Evolutionary conservation across 768 basidiomycete genomes (phyloP).

Genomic region (Naganishia onofrii): DNA sequence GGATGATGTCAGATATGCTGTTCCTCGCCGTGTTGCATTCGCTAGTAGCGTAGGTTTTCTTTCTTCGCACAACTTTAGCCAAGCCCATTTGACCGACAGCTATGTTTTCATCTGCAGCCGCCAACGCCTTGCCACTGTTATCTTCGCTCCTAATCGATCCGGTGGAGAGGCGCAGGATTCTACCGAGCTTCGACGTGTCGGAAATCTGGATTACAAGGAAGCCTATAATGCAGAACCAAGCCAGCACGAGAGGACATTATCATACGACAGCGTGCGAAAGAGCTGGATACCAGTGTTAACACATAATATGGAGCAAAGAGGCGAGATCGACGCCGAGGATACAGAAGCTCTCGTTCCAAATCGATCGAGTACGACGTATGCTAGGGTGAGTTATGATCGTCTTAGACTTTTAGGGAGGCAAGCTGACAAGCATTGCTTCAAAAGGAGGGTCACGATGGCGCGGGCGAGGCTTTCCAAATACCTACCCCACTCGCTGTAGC

Average conservation of each 20-base stretch:
- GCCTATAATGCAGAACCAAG: neutral
- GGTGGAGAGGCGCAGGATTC: neutral
- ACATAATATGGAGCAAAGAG: neutral
- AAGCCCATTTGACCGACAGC: neutral
- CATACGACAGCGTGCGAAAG: neutral
- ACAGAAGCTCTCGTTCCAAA: neutral
- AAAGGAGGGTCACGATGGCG: neutral
- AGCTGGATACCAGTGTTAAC: neutral
- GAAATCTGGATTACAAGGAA: neutral
- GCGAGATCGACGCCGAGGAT: neutral
- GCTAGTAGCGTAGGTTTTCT: neutral
- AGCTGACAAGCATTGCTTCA: neutral
- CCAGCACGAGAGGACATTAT: constrained; percentile 1
- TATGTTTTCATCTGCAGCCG: neutral
- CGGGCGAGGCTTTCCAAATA: neutral
- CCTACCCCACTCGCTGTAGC: neutral
- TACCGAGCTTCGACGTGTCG: neutral
- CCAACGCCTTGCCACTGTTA: constrained; percentile 1
- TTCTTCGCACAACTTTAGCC: neutral
- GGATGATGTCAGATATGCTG: constrained; percentile 8
- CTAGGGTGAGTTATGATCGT: neutral
- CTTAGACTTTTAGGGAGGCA: no score
- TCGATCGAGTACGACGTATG: neutral
- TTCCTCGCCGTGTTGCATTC: constrained; percentile 11
- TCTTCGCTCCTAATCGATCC: constrained; percentile 6